Evolutionary conservation across 2,329 filamentous ascomycete genomes (phyloP).

Genomic region (Penicillium frequentans): DNA sequence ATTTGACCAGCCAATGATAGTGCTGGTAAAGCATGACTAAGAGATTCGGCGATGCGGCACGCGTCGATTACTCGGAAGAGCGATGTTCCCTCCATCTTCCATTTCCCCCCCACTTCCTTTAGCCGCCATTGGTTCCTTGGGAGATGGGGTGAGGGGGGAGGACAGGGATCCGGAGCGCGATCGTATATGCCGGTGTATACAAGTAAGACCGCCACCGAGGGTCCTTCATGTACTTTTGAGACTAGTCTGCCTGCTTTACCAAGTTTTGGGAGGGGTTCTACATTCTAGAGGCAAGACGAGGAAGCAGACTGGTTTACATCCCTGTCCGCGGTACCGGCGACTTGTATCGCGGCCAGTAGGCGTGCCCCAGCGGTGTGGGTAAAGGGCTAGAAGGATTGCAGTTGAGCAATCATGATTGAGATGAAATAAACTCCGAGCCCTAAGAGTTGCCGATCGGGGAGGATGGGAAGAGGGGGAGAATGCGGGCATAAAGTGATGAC

Average conservation of each 20-base stretch:
- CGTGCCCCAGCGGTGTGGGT: not conserved
- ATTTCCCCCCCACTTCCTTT: not conserved
- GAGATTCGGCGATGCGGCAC: not conserved
- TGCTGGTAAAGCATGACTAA: not conserved
- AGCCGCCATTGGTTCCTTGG: not conserved
- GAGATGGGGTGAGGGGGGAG: not conserved
- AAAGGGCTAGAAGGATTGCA: not conserved
- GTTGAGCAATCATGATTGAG: not conserved
- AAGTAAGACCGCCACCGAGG: not conserved
- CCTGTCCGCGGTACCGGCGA: not conserved
- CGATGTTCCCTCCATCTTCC: slow-evolving; percentile 1
- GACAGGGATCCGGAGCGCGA: not conserved
- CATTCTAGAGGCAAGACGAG: not conserved
- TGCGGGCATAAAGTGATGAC: slow-evolving; percentile 1
- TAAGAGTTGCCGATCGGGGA: not conserved
- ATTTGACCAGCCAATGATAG: not conserved
- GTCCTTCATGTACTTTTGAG: not conserved
- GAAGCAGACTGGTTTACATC: not conserved
- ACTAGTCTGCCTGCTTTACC: not conserved
- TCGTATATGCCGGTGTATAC: not conserved
- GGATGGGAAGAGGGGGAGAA: not conserved
- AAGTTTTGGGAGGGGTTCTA: not conserved
- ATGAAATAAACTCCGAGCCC: not conserved
- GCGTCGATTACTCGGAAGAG: slow-evolving; percentile 2
- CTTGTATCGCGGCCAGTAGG: not conserved